Percentiles rank a stretch among this genome's conserved stretches.
Evolutionary conservation across 805 yeast species (phyloP).

Genomic region (Metschnikowia continentalis): DNA sequence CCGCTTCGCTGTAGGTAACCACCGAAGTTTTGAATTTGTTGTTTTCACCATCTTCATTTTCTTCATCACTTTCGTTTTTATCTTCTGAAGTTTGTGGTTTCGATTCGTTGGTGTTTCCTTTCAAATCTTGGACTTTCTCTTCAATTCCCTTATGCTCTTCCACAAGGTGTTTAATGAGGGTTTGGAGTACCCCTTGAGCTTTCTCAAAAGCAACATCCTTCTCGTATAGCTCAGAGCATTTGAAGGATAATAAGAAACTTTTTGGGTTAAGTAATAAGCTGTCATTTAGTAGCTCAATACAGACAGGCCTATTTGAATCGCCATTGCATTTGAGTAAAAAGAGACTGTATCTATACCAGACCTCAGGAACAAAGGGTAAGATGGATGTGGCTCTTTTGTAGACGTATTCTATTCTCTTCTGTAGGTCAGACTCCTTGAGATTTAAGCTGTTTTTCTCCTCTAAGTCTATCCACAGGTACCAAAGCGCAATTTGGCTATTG

Average conservation of each 20-base stretch:
- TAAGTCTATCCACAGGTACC: conserved; percentile 77
- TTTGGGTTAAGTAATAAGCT: conserved; percentile 64
- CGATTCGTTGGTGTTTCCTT: conserved; percentile 9
- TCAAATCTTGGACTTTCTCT: conserved; percentile 21
- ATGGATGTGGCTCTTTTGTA: conserved; percentile 64
- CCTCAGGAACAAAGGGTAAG: conserved; percentile 61
- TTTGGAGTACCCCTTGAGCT: conserved; percentile 48
- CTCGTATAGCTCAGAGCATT: conserved; percentile 69
- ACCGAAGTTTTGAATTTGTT: conserved; percentile 1
- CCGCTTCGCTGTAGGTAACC: conserved; percentile 18
- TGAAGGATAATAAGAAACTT: conserved; percentile 63
- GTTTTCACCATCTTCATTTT: conserved; percentile 10
- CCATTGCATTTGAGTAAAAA: conserved; percentile 30
- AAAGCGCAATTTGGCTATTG: conserved; percentile 45
- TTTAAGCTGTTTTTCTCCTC: conserved; percentile 70
- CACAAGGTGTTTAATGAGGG: conserved; percentile 45
- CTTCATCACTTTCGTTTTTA: conserved; percentile 18
- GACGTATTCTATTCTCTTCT: conserved; percentile 63
- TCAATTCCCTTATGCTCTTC: conserved; percentile 30
- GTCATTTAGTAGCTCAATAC: conserved; percentile 46
- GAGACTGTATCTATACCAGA: conserved; percentile 65
- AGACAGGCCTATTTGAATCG: conserved; percentile 37
- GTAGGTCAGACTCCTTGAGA: conserved; percentile 42
- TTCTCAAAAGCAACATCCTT: conserved; percentile 46
- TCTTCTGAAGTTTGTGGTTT: conserved; percentile 4